Evolutionary conservation across 177 flowering plant species (phyloP), one percentile per base, ranked within the genome.

Genomic region (Tripterygium wilfordii): DNA sequence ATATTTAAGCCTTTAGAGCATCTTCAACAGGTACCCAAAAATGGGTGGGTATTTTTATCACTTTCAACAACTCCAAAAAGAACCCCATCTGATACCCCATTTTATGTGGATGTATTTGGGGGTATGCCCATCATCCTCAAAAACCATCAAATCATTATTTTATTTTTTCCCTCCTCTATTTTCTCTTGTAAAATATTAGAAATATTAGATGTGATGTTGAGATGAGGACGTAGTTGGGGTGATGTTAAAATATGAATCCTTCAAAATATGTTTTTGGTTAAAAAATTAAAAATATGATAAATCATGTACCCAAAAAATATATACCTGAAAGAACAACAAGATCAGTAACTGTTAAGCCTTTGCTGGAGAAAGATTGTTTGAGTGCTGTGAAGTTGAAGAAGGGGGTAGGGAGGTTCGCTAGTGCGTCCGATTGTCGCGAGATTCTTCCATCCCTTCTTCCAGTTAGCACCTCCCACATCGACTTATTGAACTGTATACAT

Each of bases 301-400:
- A 3, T 3, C 3, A 14, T 17, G 1, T 1, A 29, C 17, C 8
- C 8, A 20, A 38, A 18, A 10, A 36, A 20, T 5, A 15, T 15
- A 20, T 64, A 80, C 91, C 85, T 48, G 84, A 84, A 31, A 84
- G 50, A 19, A 43, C 71, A 0, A 81, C 85, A 5, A 84, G 83
- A 21, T 82, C 85, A 16, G 20, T 28, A 3, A 62, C 51, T 0
- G 37, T 31, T 20, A 82, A 69, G n/a, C 63, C 57, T 27, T 79
- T 81, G 23, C 1, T 58, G 4, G 56, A 54, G 54, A 84, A 81
- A 0, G 13, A 2, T 15, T 56, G 46, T 7, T 22, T 4, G 14
- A 79, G 71, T 8, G 67, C 30, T 43, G 53, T 42, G 61, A 81
- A 75, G 49, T 30, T 12, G 33, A 12, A 30, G 33, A 30, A 30